Evolutionary conservation across 2,329 filamentous ascomycete species (phyloP), one percentile per base, ranked within the genome.

Genomic region (Colletotrichum sp.): DNA sequence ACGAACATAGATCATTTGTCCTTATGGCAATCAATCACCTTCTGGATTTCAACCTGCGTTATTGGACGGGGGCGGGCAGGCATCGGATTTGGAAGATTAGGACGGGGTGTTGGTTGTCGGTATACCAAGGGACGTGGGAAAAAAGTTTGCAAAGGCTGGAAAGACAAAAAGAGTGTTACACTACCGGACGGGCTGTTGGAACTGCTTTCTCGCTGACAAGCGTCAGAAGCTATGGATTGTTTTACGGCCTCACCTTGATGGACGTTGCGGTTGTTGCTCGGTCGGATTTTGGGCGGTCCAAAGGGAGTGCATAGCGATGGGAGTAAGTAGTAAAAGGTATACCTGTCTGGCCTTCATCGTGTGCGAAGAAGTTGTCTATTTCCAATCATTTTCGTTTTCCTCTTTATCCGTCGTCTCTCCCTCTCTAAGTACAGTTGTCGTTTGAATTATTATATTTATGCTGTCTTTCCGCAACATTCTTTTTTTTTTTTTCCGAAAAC

Each of bases 1-100:
- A 84, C 80, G 81, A 84, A 84, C 82, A 87, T 87, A 87, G 85
- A 87, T 81, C 82, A 84, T 85, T 82, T 85, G 83, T 82, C 82
- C 81, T 78, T 86, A 52, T 85, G 86, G 84, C 83, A 85, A 84
- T 84, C 81, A 86, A 84, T 84, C 81, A 86, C 79, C 83, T 86
- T 84, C 82, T 84, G 85, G 83, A 85, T 83, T 80, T 86, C 82
- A 79, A 81, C 80, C 85, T 85, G 81, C 84, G 84, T 83, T 82
- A 80, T 80, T 80, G 82, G 82, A 83, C 81, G 82, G 83, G 82
- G 78, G 43, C n/a, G 43, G 43, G 43, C 43, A 80, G 67, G 81
- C 80, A 83, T 73, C 79, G 80, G 82, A 78, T 84, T 85, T 86
- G 85, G 86, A 86, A 87, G 84, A 86, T 73, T 81, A 82, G 82